Conservation (phyloP, 495 filamentous ascomycete genomes). For the Penicillium coffeae region DNA sequence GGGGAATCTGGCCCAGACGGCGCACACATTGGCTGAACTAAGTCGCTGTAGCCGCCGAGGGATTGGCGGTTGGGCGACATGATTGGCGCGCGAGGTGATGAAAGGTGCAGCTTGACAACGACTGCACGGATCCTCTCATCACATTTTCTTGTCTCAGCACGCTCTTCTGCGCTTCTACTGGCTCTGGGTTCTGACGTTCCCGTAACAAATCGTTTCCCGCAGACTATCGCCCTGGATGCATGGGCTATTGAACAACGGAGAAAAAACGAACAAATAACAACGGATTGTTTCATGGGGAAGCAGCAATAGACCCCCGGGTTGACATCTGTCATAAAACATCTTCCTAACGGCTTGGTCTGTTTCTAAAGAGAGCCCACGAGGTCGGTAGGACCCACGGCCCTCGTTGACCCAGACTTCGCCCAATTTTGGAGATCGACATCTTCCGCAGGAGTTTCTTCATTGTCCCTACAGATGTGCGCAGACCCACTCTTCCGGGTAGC, state of each 20-base stretch:
- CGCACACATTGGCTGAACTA: constrained; percentile 16
- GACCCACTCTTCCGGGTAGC: constrained; percentile 3
- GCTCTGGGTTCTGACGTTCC: neutral
- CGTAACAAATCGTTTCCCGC: neutral
- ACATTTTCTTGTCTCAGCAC: constrained; percentile 4
- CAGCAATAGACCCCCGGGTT: neutral
- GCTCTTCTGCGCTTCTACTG: neutral
- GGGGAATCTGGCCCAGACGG: neutral
- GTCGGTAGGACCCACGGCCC: neutral
- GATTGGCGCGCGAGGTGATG: constrained; percentile 27
- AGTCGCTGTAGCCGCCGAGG: constrained; percentile 22
- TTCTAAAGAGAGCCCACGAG: neutral
- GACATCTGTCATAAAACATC: neutral
- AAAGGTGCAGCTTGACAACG: constrained; percentile 27
- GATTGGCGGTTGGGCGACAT: constrained; percentile 17
- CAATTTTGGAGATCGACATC: neutral
- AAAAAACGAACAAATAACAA: neutral
- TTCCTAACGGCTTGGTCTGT: neutral
- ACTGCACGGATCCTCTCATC: constrained; percentile 20
- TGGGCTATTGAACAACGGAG: neutral
- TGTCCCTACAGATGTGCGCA: neutral
- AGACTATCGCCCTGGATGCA: neutral
- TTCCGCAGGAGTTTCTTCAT: neutral
- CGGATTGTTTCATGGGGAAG: neutral
- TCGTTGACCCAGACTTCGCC: neutral